Evolutionary conservation across 805 yeast genomes (phyloP), one percentile per base, ranked within the genome.

Genomic region (Pichia cabralensis): DNA sequence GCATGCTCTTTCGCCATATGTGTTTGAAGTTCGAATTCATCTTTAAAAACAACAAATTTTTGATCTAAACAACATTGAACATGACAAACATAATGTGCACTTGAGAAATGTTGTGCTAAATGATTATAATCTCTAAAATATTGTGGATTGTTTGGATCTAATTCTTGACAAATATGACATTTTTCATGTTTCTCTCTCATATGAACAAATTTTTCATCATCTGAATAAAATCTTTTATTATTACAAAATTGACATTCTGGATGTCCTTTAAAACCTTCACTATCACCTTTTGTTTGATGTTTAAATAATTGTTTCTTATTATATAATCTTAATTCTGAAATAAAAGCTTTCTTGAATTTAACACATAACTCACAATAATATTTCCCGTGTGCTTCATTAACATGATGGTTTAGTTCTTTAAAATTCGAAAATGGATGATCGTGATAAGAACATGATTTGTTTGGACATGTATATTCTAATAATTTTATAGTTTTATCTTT

Each of bases 21-120:
- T 2, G 94, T 88, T 35, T 81, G 79, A 35, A 92, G 64, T 46
- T 86, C 96, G 36, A 86, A 57, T 34, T 82, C 92, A 42, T 85
- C 89, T 16, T 78, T 71, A 53, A 92, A 92, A 1, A 89, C 98
- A 16, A 92, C 92, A 59, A 92, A 89, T 53, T 83, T 82, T 55
- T 81, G 76, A 36, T 88, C 97, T 31, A 88, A 57, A 59, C 99
- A 92, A 10, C 69, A 49, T 31, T 73, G 82, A 14, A 81, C 80
- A 22, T 69, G 65, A 60, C 99, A 92, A 12, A 76, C 74, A 55
- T 64, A 84, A 56, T 92, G 99, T 27, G 68, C 74, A 4, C 51
- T 55, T 45, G 62, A 65, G 57, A 92, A 92, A 62, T 92, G 99
- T 12, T 63, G 61, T 46, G 75, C 80, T 36, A 92, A 64, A 26